Evolutionary conservation across 192 early-diverging fungal species (phyloP).

Genomic region (Backusella tarrabulga): DNA sequence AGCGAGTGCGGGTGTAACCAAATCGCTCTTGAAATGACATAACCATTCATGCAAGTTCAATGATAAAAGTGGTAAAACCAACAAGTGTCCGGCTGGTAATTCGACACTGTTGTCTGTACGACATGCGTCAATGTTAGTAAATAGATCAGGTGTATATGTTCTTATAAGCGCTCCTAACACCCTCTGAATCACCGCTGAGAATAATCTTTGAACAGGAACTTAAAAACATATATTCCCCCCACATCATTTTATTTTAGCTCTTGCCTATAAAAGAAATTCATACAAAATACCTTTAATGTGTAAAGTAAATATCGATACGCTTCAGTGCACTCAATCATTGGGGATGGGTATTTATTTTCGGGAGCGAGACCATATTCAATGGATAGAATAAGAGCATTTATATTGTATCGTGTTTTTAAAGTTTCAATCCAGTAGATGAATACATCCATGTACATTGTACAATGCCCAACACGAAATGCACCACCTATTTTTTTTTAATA

Average conservation of each 20-base stretch:
- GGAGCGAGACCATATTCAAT: conserved; percentile 33
- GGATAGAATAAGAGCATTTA: conserved; percentile 29
- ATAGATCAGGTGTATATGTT: conserved; percentile 15
- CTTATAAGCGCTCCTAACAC: conserved; percentile 29
- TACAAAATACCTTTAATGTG: conserved; percentile 10
- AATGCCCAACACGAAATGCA: conserved; percentile 30
- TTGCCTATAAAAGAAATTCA: not conserved
- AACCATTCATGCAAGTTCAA: conserved; percentile 6
- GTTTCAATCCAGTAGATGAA: conserved; percentile 28
- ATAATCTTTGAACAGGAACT: conserved; percentile 21
- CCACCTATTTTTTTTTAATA: conserved; percentile 20
- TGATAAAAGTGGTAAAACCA: conserved; percentile 28
- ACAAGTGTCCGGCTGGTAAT: conserved; percentile 25
- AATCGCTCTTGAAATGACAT: conserved; percentile 24
- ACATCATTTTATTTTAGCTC: not conserved
- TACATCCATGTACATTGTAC: conserved; percentile 30
- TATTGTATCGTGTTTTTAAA: conserved; percentile 22
- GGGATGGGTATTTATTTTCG: conserved; percentile 24
- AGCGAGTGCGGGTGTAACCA: conserved; percentile 12
- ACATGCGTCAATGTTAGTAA: not conserved
- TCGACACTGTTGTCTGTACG: not conserved
- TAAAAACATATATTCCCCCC: not conserved
- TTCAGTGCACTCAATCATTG: conserved; percentile 13
- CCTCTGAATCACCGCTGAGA: conserved; percentile 27
- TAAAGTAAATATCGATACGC: conserved; percentile 28